Conservation (phyloP, 2,329 filamentous ascomycete species). For the Dactylonectria macrodidyma region DNA sequence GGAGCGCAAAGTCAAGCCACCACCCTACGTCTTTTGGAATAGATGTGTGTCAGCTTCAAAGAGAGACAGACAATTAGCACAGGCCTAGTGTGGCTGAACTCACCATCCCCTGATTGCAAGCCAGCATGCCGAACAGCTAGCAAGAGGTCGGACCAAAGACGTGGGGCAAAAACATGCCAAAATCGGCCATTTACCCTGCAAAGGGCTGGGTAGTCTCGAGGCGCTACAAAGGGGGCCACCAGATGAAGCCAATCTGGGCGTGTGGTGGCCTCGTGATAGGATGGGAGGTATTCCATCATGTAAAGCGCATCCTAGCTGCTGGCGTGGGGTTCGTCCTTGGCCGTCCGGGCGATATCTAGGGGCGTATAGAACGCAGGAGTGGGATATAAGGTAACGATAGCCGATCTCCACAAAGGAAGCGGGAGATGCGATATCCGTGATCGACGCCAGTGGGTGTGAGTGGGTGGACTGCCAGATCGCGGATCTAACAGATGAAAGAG, state of each 20-base stretch:
- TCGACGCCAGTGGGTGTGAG: not conserved
- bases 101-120: conserved; percentile 62
- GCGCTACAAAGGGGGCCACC: conserved; percentile 60
- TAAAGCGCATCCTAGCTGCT: not conserved
- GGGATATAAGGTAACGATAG: not conserved
- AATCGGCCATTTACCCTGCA: conserved; percentile 66
- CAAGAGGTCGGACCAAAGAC: conserved; percentile 68
- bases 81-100: conserved; percentile 40
- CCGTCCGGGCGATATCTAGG: not conserved
- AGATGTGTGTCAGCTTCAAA: conserved; percentile 26
- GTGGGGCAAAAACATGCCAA: conserved; percentile 64
- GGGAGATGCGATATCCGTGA: not conserved
- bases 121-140: conserved; percentile 55
- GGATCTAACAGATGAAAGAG: not conserved
- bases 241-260: conserved; percentile 65
- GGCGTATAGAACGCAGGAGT: not conserved
- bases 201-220: conserved; percentile 60
- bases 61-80: conserved; percentile 2
- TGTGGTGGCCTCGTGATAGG: conserved; percentile 66
- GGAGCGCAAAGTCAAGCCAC: conserved; percentile 63
- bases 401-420: not conserved
- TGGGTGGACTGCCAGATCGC: not conserved
- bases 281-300: conserved; percentile 59
- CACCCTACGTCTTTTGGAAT: conserved; percentile 61
- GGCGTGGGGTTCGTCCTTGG: not conserved